A percentile compares a stretch with the other conserved stretches of the same genome.
phyloP scores from a whole-genome alignment of 2,329 filamentous ascomycete species.

The Calonectria multiphialidica region DNA sequence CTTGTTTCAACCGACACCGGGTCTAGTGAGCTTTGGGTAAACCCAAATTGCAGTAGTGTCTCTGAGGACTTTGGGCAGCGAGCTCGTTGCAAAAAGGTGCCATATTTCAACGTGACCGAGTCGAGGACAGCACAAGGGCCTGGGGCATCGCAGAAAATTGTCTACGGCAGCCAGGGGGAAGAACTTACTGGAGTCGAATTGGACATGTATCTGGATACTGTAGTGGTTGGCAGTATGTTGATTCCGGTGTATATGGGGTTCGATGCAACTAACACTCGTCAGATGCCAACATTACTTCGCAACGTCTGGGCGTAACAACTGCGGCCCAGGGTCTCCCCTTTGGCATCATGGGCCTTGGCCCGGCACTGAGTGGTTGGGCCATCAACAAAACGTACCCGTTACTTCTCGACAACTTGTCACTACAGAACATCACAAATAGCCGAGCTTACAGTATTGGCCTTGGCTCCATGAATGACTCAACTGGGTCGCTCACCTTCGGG shows the following conservation, averaged over 20 bases:
- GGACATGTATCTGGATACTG: slow-evolving; percentile 6
- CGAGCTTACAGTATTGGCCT: slow-evolving; percentile 42
- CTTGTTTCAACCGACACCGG: slow-evolving; percentile 48
- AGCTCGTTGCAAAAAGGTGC: slow-evolving; percentile 31
- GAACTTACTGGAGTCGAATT: background rate
- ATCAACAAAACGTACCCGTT: slow-evolving; percentile 37
- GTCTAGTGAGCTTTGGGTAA: slow-evolving; percentile 50
- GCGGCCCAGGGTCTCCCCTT: slow-evolving; percentile 24
- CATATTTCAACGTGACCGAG: slow-evolving; percentile 5
- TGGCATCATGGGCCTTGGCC: slow-evolving; percentile 44
- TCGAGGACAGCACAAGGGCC: slow-evolving; percentile 7
- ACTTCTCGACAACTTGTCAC: slow-evolving; percentile 39
- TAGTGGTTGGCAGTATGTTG: slow-evolving; percentile 6
- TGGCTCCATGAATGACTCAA: slow-evolving; percentile 28
- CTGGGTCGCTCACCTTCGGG: slow-evolving; percentile 57
- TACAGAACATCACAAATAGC: slow-evolving; percentile 42
- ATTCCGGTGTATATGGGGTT: background rate
- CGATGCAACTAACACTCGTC: background rate
- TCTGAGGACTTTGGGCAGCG: slow-evolving; percentile 17
- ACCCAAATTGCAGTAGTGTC: slow-evolving; percentile 44
- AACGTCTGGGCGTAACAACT: slow-evolving; percentile 40
- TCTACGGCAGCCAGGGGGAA: slow-evolving; percentile 26
- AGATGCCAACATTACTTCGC: slow-evolving; percentile 23
- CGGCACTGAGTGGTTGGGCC: slow-evolving; percentile 36
- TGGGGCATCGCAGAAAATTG: slow-evolving; percentile 13